phyloP scores from a whole-genome alignment of 305 asterid genomes.

The Fraxinus velutina region DNA sequence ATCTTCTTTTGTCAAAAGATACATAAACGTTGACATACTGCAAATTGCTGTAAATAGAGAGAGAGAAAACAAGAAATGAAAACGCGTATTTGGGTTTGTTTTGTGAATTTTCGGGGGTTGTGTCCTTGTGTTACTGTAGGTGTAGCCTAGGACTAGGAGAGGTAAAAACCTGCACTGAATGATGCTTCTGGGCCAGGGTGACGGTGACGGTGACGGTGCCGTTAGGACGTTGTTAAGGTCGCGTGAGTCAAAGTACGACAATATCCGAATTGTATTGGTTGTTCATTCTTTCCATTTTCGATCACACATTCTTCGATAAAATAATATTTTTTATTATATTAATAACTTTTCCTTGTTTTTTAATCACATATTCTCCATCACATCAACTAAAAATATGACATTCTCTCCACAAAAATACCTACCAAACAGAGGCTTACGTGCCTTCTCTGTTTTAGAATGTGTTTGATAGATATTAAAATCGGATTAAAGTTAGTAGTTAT shows the following conservation, averaged over 20 bases:
- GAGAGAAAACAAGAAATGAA: not conserved
- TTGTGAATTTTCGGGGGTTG: not conserved
- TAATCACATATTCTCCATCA: no score
- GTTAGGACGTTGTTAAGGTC: not conserved
- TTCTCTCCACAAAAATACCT: no score
- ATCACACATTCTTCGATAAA: no score
- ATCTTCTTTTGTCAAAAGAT: not conserved
- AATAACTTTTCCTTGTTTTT: no score
- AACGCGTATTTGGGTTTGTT: not conserved
- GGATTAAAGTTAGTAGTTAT: no score
- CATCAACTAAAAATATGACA: no score
- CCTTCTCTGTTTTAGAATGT: no score
- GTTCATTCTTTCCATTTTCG: no score
- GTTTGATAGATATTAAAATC: no score
- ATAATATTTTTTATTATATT: no score
- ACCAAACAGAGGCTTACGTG: no score
- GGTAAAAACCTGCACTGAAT: slow-evolving; percentile 42
- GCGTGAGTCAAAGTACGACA: not conserved
- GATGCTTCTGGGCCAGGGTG: slow-evolving; percentile 12
- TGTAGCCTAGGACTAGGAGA: not conserved
- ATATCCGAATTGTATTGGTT: not conserved
- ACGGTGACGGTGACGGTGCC: slow-evolving; percentile 2
- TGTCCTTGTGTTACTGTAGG: not conserved
- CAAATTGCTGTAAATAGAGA: not conserved
- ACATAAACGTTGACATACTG: not conserved